Base-by-base conservation (phyloP, 78 protist species). In the Polysphondylium violaceum region DNA sequence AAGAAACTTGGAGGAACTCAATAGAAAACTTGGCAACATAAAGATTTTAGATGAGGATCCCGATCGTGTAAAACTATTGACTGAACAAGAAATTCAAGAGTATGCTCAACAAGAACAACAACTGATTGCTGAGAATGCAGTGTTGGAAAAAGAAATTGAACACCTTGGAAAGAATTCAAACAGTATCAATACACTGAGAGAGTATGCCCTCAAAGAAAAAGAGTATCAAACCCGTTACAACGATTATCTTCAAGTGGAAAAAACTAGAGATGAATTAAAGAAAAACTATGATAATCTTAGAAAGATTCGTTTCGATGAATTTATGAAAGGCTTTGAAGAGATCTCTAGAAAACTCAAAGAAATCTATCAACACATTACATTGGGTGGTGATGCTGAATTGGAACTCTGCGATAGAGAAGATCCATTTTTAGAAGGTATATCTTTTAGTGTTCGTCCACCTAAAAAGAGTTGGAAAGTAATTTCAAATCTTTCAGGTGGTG, bases 341-440 rank as follows among this genome's bases (percentile, higher is more conserved):
- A 98, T 99, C 89, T 87, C 99, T 4, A 23, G 55, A 79, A 94
- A 96, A 47, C 96, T 99, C 33, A 99, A 99, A 43, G 95, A 93
- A 44, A 93, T 97, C 89, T 90, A 56, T 74, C 98, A 96, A 88
- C 98, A 98, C 99, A 96, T 99, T 76, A 98, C 99, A 4, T 87
- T 96, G 2, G 99, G 99, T n/a, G 99, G 99, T 47, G 99, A 99
- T 74, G 99, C 99, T 8, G 99, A 99, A 96, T 86, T 99, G 29
- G 99, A 99, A 94, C 96, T 98, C 25, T 98, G 97, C 31, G 99
- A 99, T 93, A 31, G 88, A 23, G 69, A 90, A 25, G 99, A 99
- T 43, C 99, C 99, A 11, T 99, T 99, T 78, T 68, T 97, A 5
- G 99, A 99, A 74, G 99, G 99, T 69, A 88, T 98, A 35, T 81